phyloP scores from a whole-genome alignment of 306 rosid species.

The Pterocarpus santalinus region DNA sequence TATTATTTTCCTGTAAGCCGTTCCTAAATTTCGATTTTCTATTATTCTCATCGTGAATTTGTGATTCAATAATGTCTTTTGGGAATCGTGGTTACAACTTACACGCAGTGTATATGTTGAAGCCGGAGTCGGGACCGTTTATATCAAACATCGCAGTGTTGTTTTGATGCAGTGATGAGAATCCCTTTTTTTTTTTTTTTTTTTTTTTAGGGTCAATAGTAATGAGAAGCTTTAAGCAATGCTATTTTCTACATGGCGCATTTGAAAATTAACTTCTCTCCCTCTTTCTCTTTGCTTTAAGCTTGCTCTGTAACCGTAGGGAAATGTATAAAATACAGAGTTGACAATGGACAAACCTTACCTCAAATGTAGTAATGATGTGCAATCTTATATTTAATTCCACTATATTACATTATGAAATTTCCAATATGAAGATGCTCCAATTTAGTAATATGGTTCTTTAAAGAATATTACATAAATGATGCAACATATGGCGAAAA shows the following conservation, averaged over 20 bases:
- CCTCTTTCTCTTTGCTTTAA: neutral
- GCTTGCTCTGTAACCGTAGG: neutral
- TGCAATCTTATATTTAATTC: neutral
- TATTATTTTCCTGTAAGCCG: neutral
- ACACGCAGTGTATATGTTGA: neutral
- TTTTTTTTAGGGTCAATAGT: too few relatives aligned
- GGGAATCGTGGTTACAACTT: neutral
- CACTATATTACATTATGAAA: slow-evolving; percentile 30
- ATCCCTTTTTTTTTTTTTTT: neutral
- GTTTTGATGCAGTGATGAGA: neutral
- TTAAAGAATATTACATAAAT: slow-evolving; percentile 68
- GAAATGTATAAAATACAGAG: neutral
- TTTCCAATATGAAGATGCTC: neutral
- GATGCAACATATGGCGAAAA: slow-evolving; percentile 68
- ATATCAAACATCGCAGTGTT: neutral
- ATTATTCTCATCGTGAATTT: neutral
- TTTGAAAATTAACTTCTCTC: neutral
- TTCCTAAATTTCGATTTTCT: slow-evolving; percentile 1
- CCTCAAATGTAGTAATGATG: slow-evolving; percentile 6
- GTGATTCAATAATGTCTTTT: neutral
- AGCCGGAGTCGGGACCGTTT: neutral
- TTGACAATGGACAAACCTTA: neutral
- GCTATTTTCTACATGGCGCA: neutral
- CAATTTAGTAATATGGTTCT: slow-evolving; percentile 63
- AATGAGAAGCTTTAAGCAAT: too few relatives aligned